Conservation (phyloP, 495 filamentous ascomycete species). For the Neurospora sp. region DNA sequence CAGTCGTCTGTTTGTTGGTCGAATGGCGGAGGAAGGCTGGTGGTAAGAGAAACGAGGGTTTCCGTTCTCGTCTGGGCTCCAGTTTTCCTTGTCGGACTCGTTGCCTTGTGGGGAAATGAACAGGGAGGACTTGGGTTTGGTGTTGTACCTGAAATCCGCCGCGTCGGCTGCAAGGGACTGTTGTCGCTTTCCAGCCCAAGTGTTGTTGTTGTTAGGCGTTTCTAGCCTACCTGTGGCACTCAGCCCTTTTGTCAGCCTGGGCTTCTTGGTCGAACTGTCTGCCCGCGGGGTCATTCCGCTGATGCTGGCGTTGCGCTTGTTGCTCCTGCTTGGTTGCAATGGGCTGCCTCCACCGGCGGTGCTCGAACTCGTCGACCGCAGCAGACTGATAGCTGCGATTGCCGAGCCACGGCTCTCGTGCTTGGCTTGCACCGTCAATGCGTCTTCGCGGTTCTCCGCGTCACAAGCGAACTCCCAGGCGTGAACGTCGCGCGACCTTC, state of each 20-base stretch:
- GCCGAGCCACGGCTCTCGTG: constrained; percentile 63
- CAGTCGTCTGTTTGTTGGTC: constrained; percentile 7
- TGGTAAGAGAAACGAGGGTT: constrained; percentile 23
- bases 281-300: constrained; percentile 34
- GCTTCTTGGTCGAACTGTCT: constrained; percentile 45
- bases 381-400: constrained; percentile 57
- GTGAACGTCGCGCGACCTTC: constrained; percentile 70
- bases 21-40: background rate
- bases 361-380: constrained; percentile 55
- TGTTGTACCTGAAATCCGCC: constrained; percentile 27
- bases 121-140: constrained; percentile 30
- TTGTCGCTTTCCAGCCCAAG: constrained; percentile 6
- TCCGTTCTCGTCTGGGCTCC: constrained; percentile 49
- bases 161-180: background rate
- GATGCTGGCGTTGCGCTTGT: constrained; percentile 49
- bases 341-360: constrained; percentile 25
- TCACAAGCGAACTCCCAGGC: constrained; percentile 81
- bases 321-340: constrained; percentile 37
- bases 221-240: constrained; percentile 64
- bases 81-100: constrained; percentile 94
- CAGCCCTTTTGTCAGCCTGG: constrained; percentile 51
- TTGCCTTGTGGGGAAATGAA: constrained; percentile 27
- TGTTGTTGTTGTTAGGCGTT: constrained; percentile 25
- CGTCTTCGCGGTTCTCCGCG: constrained; percentile 54
- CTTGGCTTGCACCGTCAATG: constrained; percentile 61